Evolutionary conservation across 257 asterid genomes (phyloP).

Genomic region (Mitragyna speciosa): DNA sequence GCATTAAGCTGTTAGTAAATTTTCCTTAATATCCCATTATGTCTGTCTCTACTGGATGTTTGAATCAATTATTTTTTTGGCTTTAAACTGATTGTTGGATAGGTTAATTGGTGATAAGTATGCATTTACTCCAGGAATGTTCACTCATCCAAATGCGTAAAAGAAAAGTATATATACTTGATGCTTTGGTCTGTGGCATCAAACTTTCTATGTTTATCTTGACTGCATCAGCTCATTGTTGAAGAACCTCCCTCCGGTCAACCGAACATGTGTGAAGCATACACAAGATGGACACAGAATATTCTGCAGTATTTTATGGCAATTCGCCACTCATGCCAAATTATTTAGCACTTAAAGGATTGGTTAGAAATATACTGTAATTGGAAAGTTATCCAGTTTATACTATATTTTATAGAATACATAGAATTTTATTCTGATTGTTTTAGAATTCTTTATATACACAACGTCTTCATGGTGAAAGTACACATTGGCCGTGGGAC

Average conservation of each 20-base stretch:
- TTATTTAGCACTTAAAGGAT: background rate
- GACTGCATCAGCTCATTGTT: background rate
- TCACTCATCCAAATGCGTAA: background rate
- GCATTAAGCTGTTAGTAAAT: background rate
- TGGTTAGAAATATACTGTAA: too few species aligned
- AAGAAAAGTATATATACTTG: background rate
- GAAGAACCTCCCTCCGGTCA: too few species aligned
- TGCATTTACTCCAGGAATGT: background rate
- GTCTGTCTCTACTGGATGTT: background rate
- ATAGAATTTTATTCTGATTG: background rate
- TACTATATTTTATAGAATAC: background rate
- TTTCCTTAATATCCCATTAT: background rate
- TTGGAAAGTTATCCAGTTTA: background rate
- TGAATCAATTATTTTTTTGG: background rate
- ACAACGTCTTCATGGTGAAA: background rate
- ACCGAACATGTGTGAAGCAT: too few species aligned
- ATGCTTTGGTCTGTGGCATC: background rate
- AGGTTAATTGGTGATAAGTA: background rate
- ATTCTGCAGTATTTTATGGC: background rate
- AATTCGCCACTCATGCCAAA: background rate
- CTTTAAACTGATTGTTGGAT: too few species aligned
- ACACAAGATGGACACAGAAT: too few species aligned
- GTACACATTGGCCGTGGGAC: background rate
- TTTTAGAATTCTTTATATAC: background rate
- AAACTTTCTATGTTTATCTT: background rate